Percentiles rank a stretch among this genome's conserved stretches.
These are phyloP conservation scores for Taphrina sp. DNA, from an alignment of 1,139 yeast species.

Conservation along the genomic window DNA sequence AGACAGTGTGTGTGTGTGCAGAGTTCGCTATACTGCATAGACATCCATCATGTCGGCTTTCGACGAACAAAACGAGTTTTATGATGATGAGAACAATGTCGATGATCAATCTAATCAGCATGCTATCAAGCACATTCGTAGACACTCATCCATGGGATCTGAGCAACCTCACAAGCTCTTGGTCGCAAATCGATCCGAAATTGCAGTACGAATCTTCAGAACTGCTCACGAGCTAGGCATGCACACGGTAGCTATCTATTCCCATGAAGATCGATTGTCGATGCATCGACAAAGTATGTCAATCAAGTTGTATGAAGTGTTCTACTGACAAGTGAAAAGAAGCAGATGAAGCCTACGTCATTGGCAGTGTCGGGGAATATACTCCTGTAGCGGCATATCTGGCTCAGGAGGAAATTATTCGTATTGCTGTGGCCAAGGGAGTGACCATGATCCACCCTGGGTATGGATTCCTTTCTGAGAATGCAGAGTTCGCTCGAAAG, in stretches of 20 bases:
- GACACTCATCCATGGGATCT: slow-evolving; percentile 17
- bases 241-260: slow-evolving; percentile 96
- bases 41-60: slow-evolving; percentile 23
- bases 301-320: neutral
- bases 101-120: slow-evolving; percentile 31
- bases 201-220: slow-evolving; percentile 60
- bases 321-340: slow-evolving; percentile 39
- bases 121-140: slow-evolving; percentile 29
- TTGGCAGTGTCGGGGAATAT: slow-evolving; percentile 84
- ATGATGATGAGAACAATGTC: slow-evolving; percentile 27
- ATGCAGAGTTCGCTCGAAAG: slow-evolving; percentile 88
- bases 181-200: slow-evolving; percentile 36
- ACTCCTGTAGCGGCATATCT: slow-evolving; percentile 96
- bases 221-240: slow-evolving; percentile 96
- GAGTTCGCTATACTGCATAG: too few relatives aligned
- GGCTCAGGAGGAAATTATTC: slow-evolving; percentile 91
- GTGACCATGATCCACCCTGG: slow-evolving; percentile 99
- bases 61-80: slow-evolving; percentile 20
- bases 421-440: slow-evolving; percentile 78
- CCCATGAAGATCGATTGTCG: slow-evolving; percentile 91
- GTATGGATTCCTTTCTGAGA: slow-evolving; percentile 92
- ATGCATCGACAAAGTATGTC: slow-evolving; percentile 68
- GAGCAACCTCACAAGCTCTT: slow-evolving; percentile 28
- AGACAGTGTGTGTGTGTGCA: too few relatives aligned
- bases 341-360: slow-evolving; percentile 60